phyloP scores from a whole-genome alignment of 2,329 filamentous ascomycete species.

The Cercospora sp. region DNA sequence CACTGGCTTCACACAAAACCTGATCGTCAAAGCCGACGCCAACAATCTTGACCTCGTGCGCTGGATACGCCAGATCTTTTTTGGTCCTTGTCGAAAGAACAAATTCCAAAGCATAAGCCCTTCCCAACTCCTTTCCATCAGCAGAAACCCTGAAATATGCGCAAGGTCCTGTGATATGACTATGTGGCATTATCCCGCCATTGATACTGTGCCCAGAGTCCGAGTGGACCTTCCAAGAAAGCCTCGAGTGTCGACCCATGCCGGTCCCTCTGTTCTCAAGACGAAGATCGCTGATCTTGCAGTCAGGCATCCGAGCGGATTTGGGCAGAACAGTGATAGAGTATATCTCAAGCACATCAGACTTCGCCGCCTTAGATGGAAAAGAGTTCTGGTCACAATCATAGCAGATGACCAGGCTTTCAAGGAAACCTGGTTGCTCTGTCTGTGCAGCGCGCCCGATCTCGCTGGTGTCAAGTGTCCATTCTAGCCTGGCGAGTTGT shows the following conservation, averaged over 20 bases:
- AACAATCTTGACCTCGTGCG: neutral
- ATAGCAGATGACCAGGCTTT: neutral
- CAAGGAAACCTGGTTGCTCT: neutral
- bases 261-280: slow-evolving; percentile 2
- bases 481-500: neutral
- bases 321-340: neutral
- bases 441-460: neutral
- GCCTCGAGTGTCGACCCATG: neutral
- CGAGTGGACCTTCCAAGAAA: neutral
- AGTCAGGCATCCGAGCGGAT: too few relatives aligned
- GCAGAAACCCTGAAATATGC: neutral
- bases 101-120: slow-evolving; percentile 10
- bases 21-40: slow-evolving; percentile 6
- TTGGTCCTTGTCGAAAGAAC: too few relatives aligned
- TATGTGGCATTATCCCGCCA: neutral
- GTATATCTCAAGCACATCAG: slow-evolving; percentile 1
- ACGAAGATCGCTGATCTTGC: too few relatives aligned
- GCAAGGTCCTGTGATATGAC: slow-evolving; percentile 5
- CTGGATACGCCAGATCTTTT: too few relatives aligned
- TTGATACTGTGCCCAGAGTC: neutral
- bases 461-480: neutral
- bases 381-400: neutral
- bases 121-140: neutral
- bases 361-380: neutral
- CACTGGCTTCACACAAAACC: too few relatives aligned